These are phyloP conservation scores for Mucuna pruriens DNA, from an alignment of 306 rosid genomes.

Conservation along the genomic window DNA sequence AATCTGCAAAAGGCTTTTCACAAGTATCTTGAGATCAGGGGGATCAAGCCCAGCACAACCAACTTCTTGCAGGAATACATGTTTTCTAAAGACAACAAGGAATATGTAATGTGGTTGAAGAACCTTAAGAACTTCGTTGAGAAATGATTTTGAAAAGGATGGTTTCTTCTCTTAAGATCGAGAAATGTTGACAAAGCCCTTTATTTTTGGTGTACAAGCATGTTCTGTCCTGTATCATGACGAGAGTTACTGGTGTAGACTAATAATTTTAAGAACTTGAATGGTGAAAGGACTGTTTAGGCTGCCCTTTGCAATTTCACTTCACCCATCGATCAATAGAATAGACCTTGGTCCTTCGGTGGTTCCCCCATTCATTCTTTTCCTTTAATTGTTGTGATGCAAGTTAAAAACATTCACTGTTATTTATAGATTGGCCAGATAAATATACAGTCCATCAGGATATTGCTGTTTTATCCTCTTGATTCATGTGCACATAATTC, in stretches of 20 bases:
- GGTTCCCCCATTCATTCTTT: not conserved
- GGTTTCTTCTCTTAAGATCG: not conserved
- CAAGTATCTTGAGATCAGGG: conserved; percentile 79
- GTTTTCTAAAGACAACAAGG: conserved; percentile 67
- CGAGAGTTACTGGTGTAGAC: conserved; percentile 1
- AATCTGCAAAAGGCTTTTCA: conserved; percentile 79
- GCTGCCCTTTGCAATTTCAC: not conserved
- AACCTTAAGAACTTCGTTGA: conserved; percentile 73
- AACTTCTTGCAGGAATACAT: conserved; percentile 74
- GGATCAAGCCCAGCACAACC: conserved; percentile 63
- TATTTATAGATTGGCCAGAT: not conserved
- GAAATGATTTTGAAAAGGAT: conserved; percentile 46
- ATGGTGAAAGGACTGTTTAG: conserved; percentile 18
- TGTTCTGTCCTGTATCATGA: conserved; percentile 25
- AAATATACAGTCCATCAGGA: not conserved
- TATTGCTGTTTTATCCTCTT: not conserved
- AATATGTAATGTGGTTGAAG: conserved; percentile 81
- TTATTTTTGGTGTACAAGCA: conserved; percentile 23
- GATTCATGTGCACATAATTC: not conserved
- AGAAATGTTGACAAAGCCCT: conserved; percentile 19
- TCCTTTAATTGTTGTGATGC: conserved; percentile 9
- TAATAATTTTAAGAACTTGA: conserved; percentile 18
- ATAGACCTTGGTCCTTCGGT: no score
- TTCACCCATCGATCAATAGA: conserved; percentile 1
- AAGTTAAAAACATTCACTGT: not conserved